Percentiles rank a stretch among this genome's conserved stretches.
These are phyloP conservation scores for Mortierella claussenii DNA, from an alignment of 192 early-diverging fungal genomes.

Conservation along the genomic window DNA sequence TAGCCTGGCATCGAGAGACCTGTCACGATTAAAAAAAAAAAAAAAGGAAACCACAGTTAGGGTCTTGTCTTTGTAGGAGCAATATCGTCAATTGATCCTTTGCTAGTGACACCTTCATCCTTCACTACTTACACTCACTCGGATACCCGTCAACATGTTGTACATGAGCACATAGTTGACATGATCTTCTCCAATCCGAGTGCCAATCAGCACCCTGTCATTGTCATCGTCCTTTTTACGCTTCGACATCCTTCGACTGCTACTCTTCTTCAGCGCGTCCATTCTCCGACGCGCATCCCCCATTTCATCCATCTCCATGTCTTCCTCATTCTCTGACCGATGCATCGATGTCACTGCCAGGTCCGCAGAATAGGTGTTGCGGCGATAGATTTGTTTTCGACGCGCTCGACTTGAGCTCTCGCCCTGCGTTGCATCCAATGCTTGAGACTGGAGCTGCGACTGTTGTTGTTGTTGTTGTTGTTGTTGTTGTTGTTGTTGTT, in stretches of 20 bases:
- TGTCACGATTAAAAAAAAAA: conserved; percentile 11
- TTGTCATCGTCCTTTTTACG: conserved; percentile 57
- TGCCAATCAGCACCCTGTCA: conserved; percentile 72
- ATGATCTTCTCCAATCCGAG: conserved; percentile 93
- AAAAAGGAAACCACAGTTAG: neutral
- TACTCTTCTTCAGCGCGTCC: conserved; percentile 49
- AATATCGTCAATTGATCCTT: no score
- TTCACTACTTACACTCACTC: conserved; percentile 75
- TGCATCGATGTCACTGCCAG: conserved; percentile 47
- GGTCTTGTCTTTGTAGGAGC: neutral
- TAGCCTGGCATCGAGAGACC: conserved; percentile 89
- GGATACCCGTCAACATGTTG: conserved; percentile 98
- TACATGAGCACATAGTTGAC: conserved; percentile 98
- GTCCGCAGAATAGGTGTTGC: conserved; percentile 58
- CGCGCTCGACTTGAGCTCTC: conserved; percentile 23
- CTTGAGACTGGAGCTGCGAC: no score
- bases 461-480: conserved; percentile 18
- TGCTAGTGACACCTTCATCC: neutral
- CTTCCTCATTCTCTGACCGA: conserved; percentile 55
- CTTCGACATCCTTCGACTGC: conserved; percentile 55
- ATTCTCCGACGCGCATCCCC: conserved; percentile 49
- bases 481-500: conserved; percentile 8
- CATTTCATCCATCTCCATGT: conserved; percentile 56
- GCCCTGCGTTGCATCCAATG: conserved; percentile 2
- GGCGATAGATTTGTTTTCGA: conserved; percentile 44